Percentiles rank a stretch among this genome's conserved stretches.
Evolutionary conservation across 106 monocot genomes (phyloP).

Genomic region (Dactylorhiza incarnata): DNA sequence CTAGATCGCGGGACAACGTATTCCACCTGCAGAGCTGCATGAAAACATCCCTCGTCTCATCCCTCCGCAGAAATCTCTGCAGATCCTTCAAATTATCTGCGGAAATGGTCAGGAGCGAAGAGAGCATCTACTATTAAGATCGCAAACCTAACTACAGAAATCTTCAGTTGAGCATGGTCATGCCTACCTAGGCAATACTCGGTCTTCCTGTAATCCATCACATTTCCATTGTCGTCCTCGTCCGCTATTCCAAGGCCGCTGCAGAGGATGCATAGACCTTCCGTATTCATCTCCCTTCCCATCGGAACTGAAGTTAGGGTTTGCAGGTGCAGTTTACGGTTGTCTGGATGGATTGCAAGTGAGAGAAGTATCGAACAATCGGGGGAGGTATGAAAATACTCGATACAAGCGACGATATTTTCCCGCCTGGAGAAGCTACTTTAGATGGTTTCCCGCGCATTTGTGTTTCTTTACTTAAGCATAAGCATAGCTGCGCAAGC

Average conservation of each 20-base stretch:
- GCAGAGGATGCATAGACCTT: slow-evolving; percentile 6
- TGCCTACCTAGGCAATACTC: slow-evolving; percentile 6
- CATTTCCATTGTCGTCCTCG: slow-evolving; percentile 9
- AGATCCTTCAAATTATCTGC: slow-evolving; percentile 92
- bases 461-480: too few species aligned
- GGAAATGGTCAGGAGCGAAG: background rate
- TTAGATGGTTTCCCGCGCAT: background rate
- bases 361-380: background rate
- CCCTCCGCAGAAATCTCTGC: slow-evolving; percentile 77
- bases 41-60: slow-evolving; percentile 67
- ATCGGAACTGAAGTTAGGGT: background rate
- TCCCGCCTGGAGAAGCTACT: background rate
- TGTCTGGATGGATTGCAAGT: background rate
- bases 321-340: background rate
- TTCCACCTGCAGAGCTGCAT: slow-evolving; percentile 95
- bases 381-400: background rate
- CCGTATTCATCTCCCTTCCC: slow-evolving; percentile 4
- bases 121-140: background rate
- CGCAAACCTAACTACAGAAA: background rate
- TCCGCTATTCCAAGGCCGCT: slow-evolving; percentile 5
- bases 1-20: slow-evolving; percentile 54
- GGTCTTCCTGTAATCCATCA: slow-evolving; percentile 7
- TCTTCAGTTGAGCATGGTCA: background rate
- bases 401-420: background rate
- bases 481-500: too few species aligned